Percentiles rank a stretch among this genome's conserved stretches.
Conservation (phyloP, 1,284 basidiomycete species). For the Apiotrichum montevideense region DNA sequence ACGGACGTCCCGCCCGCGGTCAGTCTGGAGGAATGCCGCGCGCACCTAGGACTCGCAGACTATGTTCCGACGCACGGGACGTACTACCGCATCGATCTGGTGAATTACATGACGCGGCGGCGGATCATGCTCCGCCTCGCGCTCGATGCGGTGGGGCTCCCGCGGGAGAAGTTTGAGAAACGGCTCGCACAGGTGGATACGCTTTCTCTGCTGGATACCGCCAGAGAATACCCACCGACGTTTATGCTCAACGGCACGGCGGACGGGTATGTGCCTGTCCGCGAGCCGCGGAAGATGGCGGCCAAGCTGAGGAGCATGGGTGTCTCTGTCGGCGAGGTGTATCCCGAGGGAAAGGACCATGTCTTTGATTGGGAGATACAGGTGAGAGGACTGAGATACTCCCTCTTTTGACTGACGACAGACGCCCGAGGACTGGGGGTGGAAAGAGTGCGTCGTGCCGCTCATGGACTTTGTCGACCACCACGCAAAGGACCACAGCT, state of each 20-base stretch:
- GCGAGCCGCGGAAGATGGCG: constrained; percentile 17
- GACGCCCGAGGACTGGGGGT: constrained; percentile 19
- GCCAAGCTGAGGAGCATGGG: constrained; percentile 13
- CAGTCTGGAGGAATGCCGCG: constrained; percentile 3
- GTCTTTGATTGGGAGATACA: constrained; percentile 21
- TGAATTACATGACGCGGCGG: constrained; percentile 3
- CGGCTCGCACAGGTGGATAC: background rate
- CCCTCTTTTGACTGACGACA: constrained; percentile 6
- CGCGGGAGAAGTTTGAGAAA: constrained; percentile 8
- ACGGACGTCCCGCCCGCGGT: constrained; percentile 10
- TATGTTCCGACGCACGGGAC: constrained; percentile 1
- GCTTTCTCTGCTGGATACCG: background rate
- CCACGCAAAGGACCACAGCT: constrained; percentile 2
- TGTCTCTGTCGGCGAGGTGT: constrained; percentile 13
- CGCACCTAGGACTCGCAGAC: constrained; percentile 3
- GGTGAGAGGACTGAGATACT: background rate
- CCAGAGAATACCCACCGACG: constrained; percentile 17
- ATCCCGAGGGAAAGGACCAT: constrained; percentile 18
- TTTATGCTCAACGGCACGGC: constrained; percentile 26
- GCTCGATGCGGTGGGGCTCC: constrained; percentile 8
- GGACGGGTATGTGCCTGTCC: constrained; percentile 21
- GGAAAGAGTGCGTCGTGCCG: constrained; percentile 22
- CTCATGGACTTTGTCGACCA: constrained; percentile 21
- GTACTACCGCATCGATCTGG: constrained; percentile 5
- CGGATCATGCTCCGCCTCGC: constrained; percentile 11